phyloP scores from a whole-genome alignment of 208 protist genomes.

The Strigomonas oncopelti region DNA sequence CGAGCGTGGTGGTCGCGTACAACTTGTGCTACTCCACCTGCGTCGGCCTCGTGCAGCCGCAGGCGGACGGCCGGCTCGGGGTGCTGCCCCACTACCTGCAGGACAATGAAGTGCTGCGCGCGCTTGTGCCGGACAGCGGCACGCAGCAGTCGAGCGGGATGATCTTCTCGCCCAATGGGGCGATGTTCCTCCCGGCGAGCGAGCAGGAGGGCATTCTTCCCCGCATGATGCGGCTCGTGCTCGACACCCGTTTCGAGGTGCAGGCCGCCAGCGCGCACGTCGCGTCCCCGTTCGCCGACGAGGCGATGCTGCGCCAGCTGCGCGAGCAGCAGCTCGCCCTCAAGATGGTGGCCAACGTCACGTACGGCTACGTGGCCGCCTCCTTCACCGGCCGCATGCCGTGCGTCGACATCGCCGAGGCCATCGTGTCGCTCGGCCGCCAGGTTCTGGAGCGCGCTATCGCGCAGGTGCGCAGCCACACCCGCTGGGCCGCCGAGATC shows the following conservation, averaged over 20 bases:
- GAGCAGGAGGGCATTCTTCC: conserved; percentile 69
- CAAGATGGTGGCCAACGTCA: conserved; percentile 99
- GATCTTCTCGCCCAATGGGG: conserved; percentile 68
- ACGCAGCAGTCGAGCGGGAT: conserved; percentile 12
- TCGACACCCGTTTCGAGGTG: conserved; percentile 81
- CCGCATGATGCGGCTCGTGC: conserved; percentile 65
- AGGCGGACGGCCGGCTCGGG: conserved; percentile 46
- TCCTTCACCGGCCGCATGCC: conserved; percentile 98
- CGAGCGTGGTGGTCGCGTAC: conserved; percentile 99
- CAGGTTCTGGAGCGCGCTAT: conserved; percentile 98
- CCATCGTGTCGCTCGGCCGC: conserved; percentile 97
- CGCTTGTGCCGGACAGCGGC: conserved; percentile 79
- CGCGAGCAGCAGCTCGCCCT: conserved; percentile 98
- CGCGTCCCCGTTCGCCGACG: conserved; percentile 42
- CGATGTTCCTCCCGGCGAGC: conserved; percentile 61
- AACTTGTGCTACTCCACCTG: conserved; percentile 99
- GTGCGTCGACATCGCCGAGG: conserved; percentile 94
- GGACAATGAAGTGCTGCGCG: conserved; percentile 46
- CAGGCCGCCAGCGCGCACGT: conserved; percentile 71
- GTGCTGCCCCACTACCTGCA: conserved; percentile 55
- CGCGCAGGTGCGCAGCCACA: conserved; percentile 92
- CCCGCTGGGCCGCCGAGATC: conserved; percentile 92
- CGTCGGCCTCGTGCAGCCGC: conserved; percentile 55
- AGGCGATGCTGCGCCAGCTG: conserved; percentile 59
- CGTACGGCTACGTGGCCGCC: conserved; percentile 99